Percentiles rank a stretch among this genome's conserved stretches.
phyloP scores from a whole-genome alignment of 106 monocot species.

The Dendrobium huoshanense region DNA sequence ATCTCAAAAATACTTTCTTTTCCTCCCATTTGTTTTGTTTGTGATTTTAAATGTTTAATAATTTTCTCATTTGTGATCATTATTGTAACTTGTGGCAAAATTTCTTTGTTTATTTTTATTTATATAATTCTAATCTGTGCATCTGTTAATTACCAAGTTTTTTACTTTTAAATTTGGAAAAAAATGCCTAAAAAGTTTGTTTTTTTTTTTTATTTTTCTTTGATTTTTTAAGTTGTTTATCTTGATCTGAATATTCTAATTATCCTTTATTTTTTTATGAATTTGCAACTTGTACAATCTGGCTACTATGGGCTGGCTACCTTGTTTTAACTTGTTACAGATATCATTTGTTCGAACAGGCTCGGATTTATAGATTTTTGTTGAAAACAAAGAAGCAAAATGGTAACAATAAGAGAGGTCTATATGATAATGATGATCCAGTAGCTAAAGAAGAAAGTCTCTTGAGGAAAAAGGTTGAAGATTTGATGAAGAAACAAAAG shows the following conservation, averaged over 20 bases:
- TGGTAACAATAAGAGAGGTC: constrained; percentile 22
- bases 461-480: constrained; percentile 73
- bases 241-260: background rate
- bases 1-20: background rate
- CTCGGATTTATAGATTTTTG: constrained; percentile 71
- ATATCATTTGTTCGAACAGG: constrained; percentile 27
- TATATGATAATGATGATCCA: constrained; percentile 23
- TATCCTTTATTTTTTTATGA: background rate
- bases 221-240: background rate
- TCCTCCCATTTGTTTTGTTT: background rate
- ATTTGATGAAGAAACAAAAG: constrained; percentile 84
- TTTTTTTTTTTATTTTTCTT: background rate
- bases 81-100: background rate
- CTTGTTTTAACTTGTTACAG: background rate
- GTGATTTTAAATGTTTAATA: background rate
- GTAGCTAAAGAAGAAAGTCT: constrained; percentile 47
- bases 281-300: background rate
- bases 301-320: background rate
- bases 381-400: constrained; percentile 72
- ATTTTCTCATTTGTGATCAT: background rate
- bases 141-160: background rate
- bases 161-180: background rate
- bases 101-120: background rate
- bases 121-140: background rate
- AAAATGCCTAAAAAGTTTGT: background rate